Evolutionary conservation across 1,139 yeast genomes (phyloP).

Genomic region (Geotrichum cucujoidarum): DNA sequence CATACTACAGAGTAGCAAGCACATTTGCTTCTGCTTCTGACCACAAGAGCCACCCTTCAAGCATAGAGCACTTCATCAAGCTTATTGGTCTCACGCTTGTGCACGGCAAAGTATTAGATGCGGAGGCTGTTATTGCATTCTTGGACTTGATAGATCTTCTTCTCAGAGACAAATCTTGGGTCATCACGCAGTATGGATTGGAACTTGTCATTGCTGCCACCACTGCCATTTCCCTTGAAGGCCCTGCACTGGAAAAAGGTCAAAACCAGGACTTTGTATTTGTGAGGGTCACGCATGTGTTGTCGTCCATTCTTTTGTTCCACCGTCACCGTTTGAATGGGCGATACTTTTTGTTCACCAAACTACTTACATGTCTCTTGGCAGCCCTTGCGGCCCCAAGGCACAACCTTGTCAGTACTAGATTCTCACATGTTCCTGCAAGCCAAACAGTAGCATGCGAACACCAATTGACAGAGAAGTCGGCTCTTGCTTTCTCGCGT

Average conservation of each 20-base stretch:
- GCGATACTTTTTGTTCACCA: slow-evolving; percentile 63
- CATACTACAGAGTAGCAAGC: slow-evolving; percentile 9
- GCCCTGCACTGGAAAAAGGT: slow-evolving; percentile 8
- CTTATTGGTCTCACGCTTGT: slow-evolving; percentile 3
- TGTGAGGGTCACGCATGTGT: slow-evolving; percentile 5
- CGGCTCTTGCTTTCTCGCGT: slow-evolving; percentile 52
- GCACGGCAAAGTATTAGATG: slow-evolving; percentile 2
- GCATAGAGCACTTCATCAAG: slow-evolving; percentile 5
- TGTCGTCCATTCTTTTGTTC: slow-evolving; percentile 46
- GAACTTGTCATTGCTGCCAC: slow-evolving; percentile 48
- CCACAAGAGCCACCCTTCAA: slow-evolving; percentile 5
- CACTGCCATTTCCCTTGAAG: slow-evolving; percentile 30
- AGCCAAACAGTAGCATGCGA: slow-evolving; percentile 3
- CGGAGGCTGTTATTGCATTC: slow-evolving; percentile 13
- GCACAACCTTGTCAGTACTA: background rate
- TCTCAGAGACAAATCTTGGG: slow-evolving; percentile 51
- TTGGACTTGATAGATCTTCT: slow-evolving; percentile 38
- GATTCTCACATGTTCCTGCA: background rate
- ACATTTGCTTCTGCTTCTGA: slow-evolving; percentile 14
- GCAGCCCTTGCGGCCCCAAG: slow-evolving; percentile 14
- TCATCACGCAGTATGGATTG: slow-evolving; percentile 61
- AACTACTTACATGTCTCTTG: slow-evolving; percentile 47
- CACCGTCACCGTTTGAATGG: slow-evolving; percentile 67
- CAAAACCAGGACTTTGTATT: slow-evolving; percentile 10
- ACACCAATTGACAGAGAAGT: slow-evolving; percentile 29